These are phyloP conservation scores for Ailanthus altissimus DNA, from an alignment of 345 rosid species.

Conservation along the genomic window DNA sequence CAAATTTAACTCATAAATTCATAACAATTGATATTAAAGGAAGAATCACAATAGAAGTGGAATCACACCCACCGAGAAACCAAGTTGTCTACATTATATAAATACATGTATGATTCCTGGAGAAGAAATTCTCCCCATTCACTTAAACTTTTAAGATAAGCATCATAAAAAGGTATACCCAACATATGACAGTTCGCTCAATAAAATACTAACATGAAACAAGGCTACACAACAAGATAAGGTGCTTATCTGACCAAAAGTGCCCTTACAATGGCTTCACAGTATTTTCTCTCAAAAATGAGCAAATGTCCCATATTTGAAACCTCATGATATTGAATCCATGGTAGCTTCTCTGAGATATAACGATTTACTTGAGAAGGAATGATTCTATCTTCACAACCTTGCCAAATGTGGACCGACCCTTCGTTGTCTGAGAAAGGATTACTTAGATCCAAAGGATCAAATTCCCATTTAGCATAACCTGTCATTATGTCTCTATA, in stretches of 20 bases:
- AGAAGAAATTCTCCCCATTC: neutral
- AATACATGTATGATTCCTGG: neutral
- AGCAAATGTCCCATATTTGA: slow-evolving; percentile 61
- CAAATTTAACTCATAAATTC: too few species aligned
- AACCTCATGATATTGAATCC: slow-evolving; percentile 77
- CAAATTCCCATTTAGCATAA: slow-evolving; percentile 79
- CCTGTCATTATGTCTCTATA: slow-evolving; percentile 60
- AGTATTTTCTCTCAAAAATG: slow-evolving; percentile 41
- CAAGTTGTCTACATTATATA: neutral
- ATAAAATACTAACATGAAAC: neutral
- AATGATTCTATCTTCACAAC: slow-evolving; percentile 59
- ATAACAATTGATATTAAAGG: too few species aligned
- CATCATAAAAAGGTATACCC: neutral
- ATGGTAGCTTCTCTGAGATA: slow-evolving; percentile 60
- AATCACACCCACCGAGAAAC: too few species aligned
- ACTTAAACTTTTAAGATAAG: neutral
- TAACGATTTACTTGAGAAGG: slow-evolving; percentile 48
- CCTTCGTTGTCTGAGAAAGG: slow-evolving; percentile 62
- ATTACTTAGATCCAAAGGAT: slow-evolving; percentile 58
- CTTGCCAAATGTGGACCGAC: slow-evolving; percentile 79
- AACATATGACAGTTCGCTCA: too few species aligned
- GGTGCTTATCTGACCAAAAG: slow-evolving; percentile 40
- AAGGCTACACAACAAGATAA: neutral
- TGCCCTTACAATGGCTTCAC: slow-evolving; percentile 52
- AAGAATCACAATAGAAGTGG: too few species aligned